Percentiles rank a stretch among this genome's conserved stretches.
These are phyloP conservation scores for Penicillium flavigenum DNA, from an alignment of 495 filamentous ascomycete genomes.

Conservation along the genomic window DNA sequence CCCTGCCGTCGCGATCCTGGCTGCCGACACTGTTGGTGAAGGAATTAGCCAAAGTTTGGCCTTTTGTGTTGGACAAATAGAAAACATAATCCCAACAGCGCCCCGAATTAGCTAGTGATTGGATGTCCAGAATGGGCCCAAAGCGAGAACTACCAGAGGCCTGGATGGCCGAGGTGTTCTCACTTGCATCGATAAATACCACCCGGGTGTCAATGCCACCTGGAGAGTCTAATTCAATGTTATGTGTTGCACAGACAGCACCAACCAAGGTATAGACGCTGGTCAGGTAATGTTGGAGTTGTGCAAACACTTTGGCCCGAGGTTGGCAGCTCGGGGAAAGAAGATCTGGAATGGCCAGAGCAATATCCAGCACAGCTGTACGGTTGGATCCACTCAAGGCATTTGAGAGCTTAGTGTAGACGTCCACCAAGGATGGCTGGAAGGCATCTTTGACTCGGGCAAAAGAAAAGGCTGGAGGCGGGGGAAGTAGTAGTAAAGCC, in stretches of 20 bases:
- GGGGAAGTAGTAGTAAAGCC: conserved; percentile 49
- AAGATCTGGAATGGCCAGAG: conserved; percentile 41
- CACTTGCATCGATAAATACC: conserved; percentile 57
- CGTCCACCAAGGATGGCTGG: conserved; percentile 37
- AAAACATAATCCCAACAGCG: conserved; percentile 71
- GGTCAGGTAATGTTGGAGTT: conserved; percentile 69
- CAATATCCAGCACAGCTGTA: conserved; percentile 46
- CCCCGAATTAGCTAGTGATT: conserved; percentile 61
- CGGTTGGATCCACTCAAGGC: conserved; percentile 29
- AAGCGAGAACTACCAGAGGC: conserved; percentile 36
- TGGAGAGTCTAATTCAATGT: conserved; percentile 61
- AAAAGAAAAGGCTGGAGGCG: conserved; percentile 43
- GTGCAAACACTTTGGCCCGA: conserved; percentile 56
- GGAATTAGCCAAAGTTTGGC: conserved; percentile 40
- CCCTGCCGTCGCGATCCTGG: conserved; percentile 20
- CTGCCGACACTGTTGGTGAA: conserved; percentile 31
- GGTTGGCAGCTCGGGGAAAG: conserved; percentile 41
- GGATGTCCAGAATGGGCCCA: conserved; percentile 63
- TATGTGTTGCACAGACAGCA: conserved; percentile 59
- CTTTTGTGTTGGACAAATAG: conserved; percentile 59
- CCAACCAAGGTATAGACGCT: conserved; percentile 76
- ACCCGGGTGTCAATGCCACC: conserved; percentile 77
- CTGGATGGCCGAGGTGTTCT: not conserved
- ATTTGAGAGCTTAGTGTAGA: conserved; percentile 31
- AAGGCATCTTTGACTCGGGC: conserved; percentile 42